Conservation (phyloP, 163 green algal genomes). For the Volvox carteri region DNA sequence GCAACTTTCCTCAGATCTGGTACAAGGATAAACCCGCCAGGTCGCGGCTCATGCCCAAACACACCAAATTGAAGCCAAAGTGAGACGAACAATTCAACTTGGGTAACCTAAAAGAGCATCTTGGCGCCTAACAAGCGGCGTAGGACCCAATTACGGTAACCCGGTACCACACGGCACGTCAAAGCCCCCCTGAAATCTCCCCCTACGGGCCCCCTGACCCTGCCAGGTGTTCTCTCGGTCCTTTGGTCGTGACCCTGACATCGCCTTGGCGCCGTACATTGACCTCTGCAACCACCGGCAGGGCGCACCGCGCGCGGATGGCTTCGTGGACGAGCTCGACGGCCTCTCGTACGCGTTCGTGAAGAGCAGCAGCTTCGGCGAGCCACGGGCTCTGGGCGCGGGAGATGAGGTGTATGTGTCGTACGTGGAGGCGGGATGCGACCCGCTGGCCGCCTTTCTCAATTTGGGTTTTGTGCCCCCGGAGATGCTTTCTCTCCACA, state of each 20-base stretch:
- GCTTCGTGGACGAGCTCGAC: not conserved
- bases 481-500: constrained; percentile 17
- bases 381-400: not conserved
- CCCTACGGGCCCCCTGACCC: too few relatives aligned
- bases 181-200: too few relatives aligned
- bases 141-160: too few relatives aligned
- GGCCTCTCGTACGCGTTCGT: constrained; percentile 9
- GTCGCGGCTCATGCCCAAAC: too few relatives aligned
- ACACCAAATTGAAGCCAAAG: too few relatives aligned
- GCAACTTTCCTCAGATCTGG: too few relatives aligned
- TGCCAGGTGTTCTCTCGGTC: constrained; percentile 50
- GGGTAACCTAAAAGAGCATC: too few relatives aligned
- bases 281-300: constrained; percentile 58
- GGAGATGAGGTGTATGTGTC: constrained; percentile 55
- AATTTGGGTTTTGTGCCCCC: constrained; percentile 62
- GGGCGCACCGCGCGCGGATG: not conserved
- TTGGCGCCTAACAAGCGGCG: too few relatives aligned
- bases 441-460: constrained; percentile 45
- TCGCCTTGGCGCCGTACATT: constrained; percentile 57
- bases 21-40: too few relatives aligned
- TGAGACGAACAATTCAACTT: too few relatives aligned
- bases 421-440: constrained; percentile 9
- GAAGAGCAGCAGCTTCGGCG: not conserved
- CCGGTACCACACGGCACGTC: too few relatives aligned
- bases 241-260: constrained; percentile 39